Percentiles rank a stretch among this genome's conserved stretches.
Conservation (phyloP, 2,329 filamentous ascomycete species). For the Fusarium siculi region DNA sequence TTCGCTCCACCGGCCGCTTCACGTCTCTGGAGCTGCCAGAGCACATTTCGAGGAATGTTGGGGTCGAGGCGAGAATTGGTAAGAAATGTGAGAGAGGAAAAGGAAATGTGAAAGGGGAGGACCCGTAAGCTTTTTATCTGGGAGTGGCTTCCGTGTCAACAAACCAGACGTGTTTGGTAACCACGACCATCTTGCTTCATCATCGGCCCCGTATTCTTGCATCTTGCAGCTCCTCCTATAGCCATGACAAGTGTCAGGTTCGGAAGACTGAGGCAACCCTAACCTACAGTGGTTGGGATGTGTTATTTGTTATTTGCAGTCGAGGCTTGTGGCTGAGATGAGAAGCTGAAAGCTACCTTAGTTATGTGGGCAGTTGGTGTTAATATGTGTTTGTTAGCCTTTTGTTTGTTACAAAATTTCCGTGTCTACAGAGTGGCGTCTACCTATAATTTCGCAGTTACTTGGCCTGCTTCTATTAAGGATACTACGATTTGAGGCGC, state of each 20-base stretch:
- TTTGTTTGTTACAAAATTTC: neutral
- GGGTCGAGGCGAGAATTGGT: neutral
- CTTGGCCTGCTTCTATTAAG: too few species aligned
- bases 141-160: neutral
- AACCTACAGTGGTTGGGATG: neutral
- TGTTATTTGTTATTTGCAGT: neutral
- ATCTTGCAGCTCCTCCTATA: neutral
- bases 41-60: neutral
- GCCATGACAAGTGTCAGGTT: neutral
- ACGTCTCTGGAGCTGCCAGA: neutral
- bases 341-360: neutral
- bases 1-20: neutral
- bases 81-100: neutral
- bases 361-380: neutral
- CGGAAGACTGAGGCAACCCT: neutral
- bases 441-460: too few species aligned
- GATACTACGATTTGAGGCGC: too few species aligned
- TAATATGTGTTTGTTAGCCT: neutral
- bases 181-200: neutral
- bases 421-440: too few species aligned
- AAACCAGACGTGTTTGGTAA: neutral
- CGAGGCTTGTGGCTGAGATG: neutral
- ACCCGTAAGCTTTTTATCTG: neutral
- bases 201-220: neutral
- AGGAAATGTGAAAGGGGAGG: neutral